Evolutionary conservation across 495 filamentous ascomycete species (phyloP), one percentile per base, ranked within the genome.

Genomic region (Chlorociboria aeruginascens): DNA sequence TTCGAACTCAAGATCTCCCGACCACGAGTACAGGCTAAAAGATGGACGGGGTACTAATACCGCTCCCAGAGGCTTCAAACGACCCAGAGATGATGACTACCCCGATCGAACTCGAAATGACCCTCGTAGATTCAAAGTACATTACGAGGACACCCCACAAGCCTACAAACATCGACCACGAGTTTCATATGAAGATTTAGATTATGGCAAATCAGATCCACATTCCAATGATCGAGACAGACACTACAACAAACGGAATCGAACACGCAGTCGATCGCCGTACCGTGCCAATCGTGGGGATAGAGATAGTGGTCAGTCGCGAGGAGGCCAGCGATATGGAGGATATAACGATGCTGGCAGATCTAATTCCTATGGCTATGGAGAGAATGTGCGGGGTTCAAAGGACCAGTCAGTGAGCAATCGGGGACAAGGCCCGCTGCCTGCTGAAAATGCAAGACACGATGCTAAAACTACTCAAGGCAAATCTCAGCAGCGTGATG

Each of bases 1-100:
- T 65, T 79, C 77, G 60, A 62, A 47, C 64, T 86, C 87, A 76
- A 79, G 77, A 73, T 70, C 73, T 72, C 82, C 81, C 68, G 81
- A 79, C 68, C 77, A 69, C 71, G 81, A 72, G 69, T 77, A 86
- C 78, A 82, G 81, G 31, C 40, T 45, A 14, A 53, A 43, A 37
- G 49, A 53, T 13, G 51, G 49, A 30, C 31, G 44, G 63, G 72
- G 78, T 67, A 81, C 73, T 77, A 50, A 57, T 62, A 67, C 57
- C 59, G 66, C 55, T 49, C 64, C 60, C 48, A 77, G 75, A 56
- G 78, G 80, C 30, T 78, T 73, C 47, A 88, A 93, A 65, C 77
- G 86, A 58, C 63, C 76, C 52, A 76, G 73, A 58, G 79, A 84
- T 61, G 74, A 76, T 46, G 82, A 86, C 53, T 72, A 78, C 38